These are phyloP conservation scores for Colletotrichum musicola DNA, from an alignment of 2,329 filamentous ascomycete species.

Conservation along the genomic window DNA sequence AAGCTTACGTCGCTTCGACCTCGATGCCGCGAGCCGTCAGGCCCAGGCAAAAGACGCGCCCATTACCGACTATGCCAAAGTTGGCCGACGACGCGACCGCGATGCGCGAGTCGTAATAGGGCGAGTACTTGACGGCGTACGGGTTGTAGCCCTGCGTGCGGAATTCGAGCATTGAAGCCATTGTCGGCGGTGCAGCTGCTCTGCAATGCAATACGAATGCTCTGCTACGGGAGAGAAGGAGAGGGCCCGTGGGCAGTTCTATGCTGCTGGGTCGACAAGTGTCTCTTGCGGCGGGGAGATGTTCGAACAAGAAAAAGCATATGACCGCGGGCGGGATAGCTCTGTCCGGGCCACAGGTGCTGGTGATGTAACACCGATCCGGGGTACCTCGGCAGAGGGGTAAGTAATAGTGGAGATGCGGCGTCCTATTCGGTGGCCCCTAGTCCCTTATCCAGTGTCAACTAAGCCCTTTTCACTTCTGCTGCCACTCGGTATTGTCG, in stretches of 20 bases:
- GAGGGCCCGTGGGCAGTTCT: not conserved
- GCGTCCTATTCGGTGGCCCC: too few species aligned
- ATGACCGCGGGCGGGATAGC: conserved; percentile 34
- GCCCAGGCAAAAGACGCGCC: conserved; percentile 85
- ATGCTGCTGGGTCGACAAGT: not conserved
- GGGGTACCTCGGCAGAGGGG: conserved; percentile 39
- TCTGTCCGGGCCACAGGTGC: conserved; percentile 26
- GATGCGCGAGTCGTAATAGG: conserved; percentile 95
- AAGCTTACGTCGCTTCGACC: conserved; percentile 80
- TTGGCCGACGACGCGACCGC: conserved; percentile 93
- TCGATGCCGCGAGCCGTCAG: conserved; percentile 87
- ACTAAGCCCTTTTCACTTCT: too few species aligned
- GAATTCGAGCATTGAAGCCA: conserved; percentile 86
- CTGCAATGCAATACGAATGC: conserved; percentile 1
- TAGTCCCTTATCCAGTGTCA: too few species aligned
- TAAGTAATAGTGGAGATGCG: conserved; percentile 1
- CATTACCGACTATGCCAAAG: conserved; percentile 97
- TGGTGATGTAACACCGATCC: conserved; percentile 36
- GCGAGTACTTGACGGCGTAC: conserved; percentile 97
- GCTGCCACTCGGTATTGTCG: too few species aligned
- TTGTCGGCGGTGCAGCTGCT: conserved; percentile 40
- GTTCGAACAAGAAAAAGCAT: conserved; percentile 19
- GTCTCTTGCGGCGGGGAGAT: not conserved
- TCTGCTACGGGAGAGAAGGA: conserved; percentile 2
- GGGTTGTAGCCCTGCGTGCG: conserved; percentile 94